A percentile compares a stretch with the other conserved stretches of the same genome.
Conservation (phyloP, 2,329 filamentous ascomycete genomes). For the Ascochyta fabae region DNA sequence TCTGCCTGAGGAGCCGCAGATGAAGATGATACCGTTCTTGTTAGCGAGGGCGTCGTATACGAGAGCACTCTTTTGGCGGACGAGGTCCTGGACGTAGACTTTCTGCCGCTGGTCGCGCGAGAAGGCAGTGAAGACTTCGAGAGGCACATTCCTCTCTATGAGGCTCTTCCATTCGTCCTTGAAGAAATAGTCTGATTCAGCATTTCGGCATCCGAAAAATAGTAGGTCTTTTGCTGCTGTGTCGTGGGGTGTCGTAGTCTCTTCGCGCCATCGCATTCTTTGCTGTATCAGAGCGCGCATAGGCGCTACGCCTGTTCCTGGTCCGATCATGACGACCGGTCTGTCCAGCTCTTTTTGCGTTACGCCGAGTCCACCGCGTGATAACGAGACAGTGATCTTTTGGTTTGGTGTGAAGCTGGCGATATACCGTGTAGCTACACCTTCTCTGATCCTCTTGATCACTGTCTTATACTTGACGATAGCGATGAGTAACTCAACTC, state of each 20-base stretch:
- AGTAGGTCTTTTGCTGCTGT: constrained; percentile 56
- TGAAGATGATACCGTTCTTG: constrained; percentile 60
- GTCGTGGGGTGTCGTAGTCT: constrained; percentile 16
- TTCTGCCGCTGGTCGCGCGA: constrained; percentile 69
- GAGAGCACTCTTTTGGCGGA: constrained; percentile 58
- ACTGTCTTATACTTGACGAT: constrained; percentile 92
- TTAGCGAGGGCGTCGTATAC: constrained; percentile 62
- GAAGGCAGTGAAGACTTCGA: constrained; percentile 70
- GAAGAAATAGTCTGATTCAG: constrained; percentile 80
- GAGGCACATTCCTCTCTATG: constrained; percentile 46
- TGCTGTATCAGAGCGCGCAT: constrained; percentile 82
- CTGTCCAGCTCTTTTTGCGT: constrained; percentile 51
- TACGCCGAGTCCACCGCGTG: constrained; percentile 58
- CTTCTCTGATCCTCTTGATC: constrained; percentile 81
- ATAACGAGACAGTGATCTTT: constrained; percentile 64
- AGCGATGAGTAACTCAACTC: constrained; percentile 78
- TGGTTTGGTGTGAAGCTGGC: constrained; percentile 66
- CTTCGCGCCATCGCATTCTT: constrained; percentile 56
- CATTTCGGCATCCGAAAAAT: constrained; percentile 85
- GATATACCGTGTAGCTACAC: constrained; percentile 89
- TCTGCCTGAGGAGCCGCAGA: constrained; percentile 68
- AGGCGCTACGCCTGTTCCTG: constrained; percentile 87
- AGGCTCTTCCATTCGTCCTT: constrained; percentile 79
- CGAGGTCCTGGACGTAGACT: constrained; percentile 71
- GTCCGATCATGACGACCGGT: constrained; percentile 79